phyloP scores from a whole-genome alignment of 2,329 filamentous ascomycete species.

The Hyphodiscus sp. region DNA sequence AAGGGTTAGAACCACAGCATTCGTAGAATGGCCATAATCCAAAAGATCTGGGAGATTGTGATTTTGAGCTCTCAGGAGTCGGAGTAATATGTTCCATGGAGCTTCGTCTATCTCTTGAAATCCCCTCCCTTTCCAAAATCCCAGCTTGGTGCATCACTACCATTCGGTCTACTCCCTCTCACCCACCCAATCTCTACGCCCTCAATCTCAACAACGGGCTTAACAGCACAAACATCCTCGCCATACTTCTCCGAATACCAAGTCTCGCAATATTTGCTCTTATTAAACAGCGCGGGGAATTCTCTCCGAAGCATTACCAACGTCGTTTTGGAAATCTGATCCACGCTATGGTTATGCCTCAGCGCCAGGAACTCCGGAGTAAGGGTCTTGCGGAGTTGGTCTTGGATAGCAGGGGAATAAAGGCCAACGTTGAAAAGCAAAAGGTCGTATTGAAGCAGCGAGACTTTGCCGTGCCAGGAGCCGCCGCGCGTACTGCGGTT shows the following conservation, averaged over 20 bases:
- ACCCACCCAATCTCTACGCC: conserved; percentile 26
- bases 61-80: too few species aligned
- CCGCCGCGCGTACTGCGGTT: conserved; percentile 56
- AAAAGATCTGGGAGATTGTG: too few species aligned
- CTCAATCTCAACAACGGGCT: conserved; percentile 29
- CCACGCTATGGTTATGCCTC: conserved; percentile 27
- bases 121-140: conserved; percentile 23
- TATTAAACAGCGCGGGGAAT: conserved; percentile 28
- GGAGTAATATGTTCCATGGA: too few species aligned
- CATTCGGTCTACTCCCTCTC: conserved; percentile 40
- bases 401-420: conserved; percentile 47
- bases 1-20: too few species aligned
- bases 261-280: conserved; percentile 5
- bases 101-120: neutral
- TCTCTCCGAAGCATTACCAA: conserved; percentile 24
- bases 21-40: too few species aligned
- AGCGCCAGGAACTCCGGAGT: conserved; percentile 23
- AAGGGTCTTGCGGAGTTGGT: conserved; percentile 23
- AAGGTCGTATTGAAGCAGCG: conserved; percentile 62
- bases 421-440: conserved; percentile 55
- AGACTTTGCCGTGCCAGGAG: conserved; percentile 59
- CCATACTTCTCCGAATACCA: conserved; percentile 25
- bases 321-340: conserved; percentile 26
- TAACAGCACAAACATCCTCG: conserved; percentile 19
- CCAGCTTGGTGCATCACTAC: conserved; percentile 43